Base-by-base conservation (phyloP, 257 asterid genomes). In the Penstemon barbatus region DNA sequence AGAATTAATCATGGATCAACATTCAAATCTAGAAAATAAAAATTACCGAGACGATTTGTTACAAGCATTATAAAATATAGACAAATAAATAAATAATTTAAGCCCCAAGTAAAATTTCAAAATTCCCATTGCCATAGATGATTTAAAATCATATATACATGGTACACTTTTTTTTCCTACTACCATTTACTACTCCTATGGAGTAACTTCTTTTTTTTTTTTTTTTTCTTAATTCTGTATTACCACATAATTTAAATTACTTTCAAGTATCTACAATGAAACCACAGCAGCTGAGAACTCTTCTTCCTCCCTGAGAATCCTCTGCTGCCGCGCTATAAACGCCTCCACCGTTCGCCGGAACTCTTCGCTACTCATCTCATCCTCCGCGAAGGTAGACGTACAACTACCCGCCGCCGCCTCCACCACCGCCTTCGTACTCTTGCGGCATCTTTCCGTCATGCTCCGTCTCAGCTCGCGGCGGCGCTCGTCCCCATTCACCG, bases 311-410 rank as follows among this genome's bases (percentile, higher is more conserved):
- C 95, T 86, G 79, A 92, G 64, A 70, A 57, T 72, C 83, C 85
- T 86, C 77, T 90, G 98, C 65, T 92, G 98, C 73, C 95, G 81
- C 5, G 96, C 95, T 61, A 92, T 92, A 63, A 92, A 92, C 70
- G 84, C 94, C 80, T 92, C 98, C 69, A 92, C 93, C 5, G 82
- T 85, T 8, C 73, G 81, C 45, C 93, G 80, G 81, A 92, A 92
- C 56, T 90, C 97, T n/a, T 90, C 97, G 65, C 70, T 74, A 55
- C 91, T 92, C 96, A 92, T 83, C 75, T 79, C 81, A 38, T 89
- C 90, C 61, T 80, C 90, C 6, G 71, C 66, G 40, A 59, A 65
- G 0, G 77, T 61, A 11, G 7, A 25, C 33, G 33, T 25, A 25
- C 33, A 39, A 4, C 51, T 45, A 50, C 19, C 75, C 40, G 63